Percentiles rank a stretch among this genome's conserved stretches.
Evolutionary conservation across 192 early-diverging fungal genomes (phyloP).

Genomic region (Podila epicladia): DNA sequence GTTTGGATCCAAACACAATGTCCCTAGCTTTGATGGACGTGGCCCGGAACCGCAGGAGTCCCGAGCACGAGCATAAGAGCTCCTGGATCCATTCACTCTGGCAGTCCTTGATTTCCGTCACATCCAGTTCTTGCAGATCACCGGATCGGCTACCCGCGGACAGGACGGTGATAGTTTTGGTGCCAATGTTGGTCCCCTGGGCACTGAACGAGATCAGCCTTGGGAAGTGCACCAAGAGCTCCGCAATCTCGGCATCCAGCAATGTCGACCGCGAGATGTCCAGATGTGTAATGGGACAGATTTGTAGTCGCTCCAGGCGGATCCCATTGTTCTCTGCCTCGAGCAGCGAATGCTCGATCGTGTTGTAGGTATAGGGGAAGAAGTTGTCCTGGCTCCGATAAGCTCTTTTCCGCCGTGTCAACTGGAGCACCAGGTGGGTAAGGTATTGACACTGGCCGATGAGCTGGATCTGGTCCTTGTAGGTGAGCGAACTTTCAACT

Average conservation of each 20-base stretch:
- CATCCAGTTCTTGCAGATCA: constrained; percentile 8
- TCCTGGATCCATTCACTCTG: constrained; percentile 7
- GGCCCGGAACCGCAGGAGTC: constrained; percentile 15
- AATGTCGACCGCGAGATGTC: constrained; percentile 21
- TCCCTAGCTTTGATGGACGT: constrained; percentile 3
- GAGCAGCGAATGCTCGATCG: not conserved
- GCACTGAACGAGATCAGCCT: constrained; percentile 1
- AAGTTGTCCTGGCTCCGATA: not conserved
- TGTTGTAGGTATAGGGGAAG: not conserved
- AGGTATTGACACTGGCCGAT: constrained; percentile 35
- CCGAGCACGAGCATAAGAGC: constrained; percentile 14
- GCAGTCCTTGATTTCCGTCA: constrained; percentile 7
- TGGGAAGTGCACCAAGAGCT: constrained; percentile 3
- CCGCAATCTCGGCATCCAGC: constrained; percentile 17
- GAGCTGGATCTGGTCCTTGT: constrained; percentile 12
- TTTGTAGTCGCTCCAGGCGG: not conserved
- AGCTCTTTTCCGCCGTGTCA: not conserved
- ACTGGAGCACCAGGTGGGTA: constrained; percentile 19
- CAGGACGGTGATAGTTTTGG: not conserved
- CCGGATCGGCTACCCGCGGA: not conserved
- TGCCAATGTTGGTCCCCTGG: constrained; percentile 6
- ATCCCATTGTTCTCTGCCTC: not conserved
- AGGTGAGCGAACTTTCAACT: constrained; percentile 3
- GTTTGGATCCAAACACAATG: not conserved
- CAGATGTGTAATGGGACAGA: constrained; percentile 13